Percentiles rank a stretch among this genome's conserved stretches.
Conservation (phyloP, 805 yeast genomes). For the Candida golubevii region DNA sequence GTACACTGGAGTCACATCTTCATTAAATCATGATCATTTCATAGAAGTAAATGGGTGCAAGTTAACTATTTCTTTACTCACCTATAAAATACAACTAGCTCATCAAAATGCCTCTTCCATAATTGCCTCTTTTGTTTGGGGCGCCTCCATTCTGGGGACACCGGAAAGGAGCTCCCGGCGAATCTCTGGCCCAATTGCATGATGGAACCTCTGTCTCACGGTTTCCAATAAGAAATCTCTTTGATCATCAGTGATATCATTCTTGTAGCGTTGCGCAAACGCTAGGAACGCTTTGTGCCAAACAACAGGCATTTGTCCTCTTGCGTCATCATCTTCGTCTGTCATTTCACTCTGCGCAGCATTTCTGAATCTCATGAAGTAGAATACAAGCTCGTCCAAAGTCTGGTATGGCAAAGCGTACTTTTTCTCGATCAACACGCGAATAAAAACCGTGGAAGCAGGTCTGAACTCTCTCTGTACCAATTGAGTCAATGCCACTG, state of each 20-base stretch:
- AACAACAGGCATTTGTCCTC: slow-evolving; percentile 79
- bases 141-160: slow-evolving; percentile 54
- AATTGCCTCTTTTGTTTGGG: slow-evolving; percentile 25
- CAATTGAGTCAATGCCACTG: slow-evolving; percentile 88
- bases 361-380: slow-evolving; percentile 85
- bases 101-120: slow-evolving; percentile 37
- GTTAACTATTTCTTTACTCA: background rate
- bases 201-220: slow-evolving; percentile 84
- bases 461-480: slow-evolving; percentile 79
- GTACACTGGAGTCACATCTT: slow-evolving; percentile 22
- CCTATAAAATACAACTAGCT: background rate
- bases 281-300: slow-evolving; percentile 97
- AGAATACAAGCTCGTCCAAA: slow-evolving; percentile 88
- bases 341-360: slow-evolving; percentile 42
- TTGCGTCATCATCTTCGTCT: slow-evolving; percentile 31
- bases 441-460: slow-evolving; percentile 84
- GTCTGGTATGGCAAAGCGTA: slow-evolving; percentile 97
- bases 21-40: no score
- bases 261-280: slow-evolving; percentile 93
- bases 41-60: no score
- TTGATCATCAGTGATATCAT: slow-evolving; percentile 98
- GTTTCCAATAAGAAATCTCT: slow-evolving; percentile 91
- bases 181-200: slow-evolving; percentile 86
- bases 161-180: slow-evolving; percentile 92
- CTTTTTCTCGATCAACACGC: slow-evolving; percentile 86